Conservation (phyloP, 331 rosid genomes). For the Rosa hybrid region DNA sequence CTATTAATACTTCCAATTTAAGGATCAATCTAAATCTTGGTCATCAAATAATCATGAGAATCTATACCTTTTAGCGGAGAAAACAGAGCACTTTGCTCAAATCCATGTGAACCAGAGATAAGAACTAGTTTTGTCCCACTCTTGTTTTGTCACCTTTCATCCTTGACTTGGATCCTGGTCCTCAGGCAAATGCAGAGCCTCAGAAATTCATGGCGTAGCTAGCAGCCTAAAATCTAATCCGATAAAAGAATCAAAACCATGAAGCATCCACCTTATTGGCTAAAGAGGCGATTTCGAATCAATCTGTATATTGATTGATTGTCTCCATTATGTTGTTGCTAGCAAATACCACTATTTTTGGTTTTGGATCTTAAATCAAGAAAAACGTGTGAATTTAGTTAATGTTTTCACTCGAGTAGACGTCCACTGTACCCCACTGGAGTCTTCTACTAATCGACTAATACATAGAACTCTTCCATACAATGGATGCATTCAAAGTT, state of each 20-base stretch:
- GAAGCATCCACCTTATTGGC: conserved; percentile 15
- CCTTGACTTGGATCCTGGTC: conserved; percentile 16
- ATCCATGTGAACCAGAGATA: conserved; percentile 18
- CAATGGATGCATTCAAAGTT: not conserved
- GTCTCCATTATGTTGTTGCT: too few species aligned
- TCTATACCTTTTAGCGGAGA: not conserved
- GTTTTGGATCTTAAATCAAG: too few species aligned
- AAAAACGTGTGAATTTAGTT: not conserved
- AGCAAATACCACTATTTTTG: too few species aligned
- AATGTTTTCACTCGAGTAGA: not conserved
- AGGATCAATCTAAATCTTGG: conserved; percentile 14
- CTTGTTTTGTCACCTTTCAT: conserved; percentile 18
- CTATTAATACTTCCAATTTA: conserved; percentile 6
- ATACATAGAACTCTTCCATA: not conserved
- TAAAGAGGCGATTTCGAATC: not conserved
- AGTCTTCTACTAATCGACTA: not conserved
- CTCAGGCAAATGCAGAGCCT: conserved; percentile 11
- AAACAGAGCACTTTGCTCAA: conserved; percentile 22
- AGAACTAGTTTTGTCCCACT: conserved; percentile 8
- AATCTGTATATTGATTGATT: too few species aligned
- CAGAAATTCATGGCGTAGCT: not conserved
- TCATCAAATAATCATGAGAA: conserved; percentile 12
- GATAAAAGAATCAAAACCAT: conserved; percentile 10
- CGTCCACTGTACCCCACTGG: not conserved
- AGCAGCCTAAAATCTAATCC: not conserved